These are phyloP conservation scores for Leptoxyphium fumago DNA, from an alignment of 2,329 filamentous ascomycete species.

Conservation along the genomic window DNA sequence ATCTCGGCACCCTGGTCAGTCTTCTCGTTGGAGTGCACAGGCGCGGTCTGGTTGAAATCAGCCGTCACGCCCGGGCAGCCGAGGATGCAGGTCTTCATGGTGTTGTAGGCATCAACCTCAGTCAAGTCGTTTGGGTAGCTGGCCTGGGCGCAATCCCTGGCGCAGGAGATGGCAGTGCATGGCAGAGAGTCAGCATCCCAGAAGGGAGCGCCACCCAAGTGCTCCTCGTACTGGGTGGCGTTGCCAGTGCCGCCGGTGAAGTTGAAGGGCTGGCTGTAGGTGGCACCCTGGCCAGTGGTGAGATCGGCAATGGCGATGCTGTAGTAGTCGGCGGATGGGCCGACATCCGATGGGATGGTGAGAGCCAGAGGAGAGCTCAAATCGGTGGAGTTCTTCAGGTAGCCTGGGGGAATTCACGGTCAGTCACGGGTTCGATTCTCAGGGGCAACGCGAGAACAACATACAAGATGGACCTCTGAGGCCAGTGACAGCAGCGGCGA, in stretches of 20 bases:
- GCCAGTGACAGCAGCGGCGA: conserved; percentile 19
- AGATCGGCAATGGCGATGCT: conserved; percentile 16
- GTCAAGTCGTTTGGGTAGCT: conserved; percentile 15
- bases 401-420: conserved; percentile 9
- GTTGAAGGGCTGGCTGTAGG: conserved; percentile 15
- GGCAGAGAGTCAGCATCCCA: conserved; percentile 16
- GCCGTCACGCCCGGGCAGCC: conserved; percentile 14
- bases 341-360: conserved; percentile 18
- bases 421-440: neutral
- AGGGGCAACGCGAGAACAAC: neutral
- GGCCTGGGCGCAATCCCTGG: conserved; percentile 14
- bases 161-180: conserved; percentile 15
- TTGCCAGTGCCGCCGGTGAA: conserved; percentile 14
- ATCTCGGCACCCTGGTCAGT: conserved; percentile 2
- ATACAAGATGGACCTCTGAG: conserved; percentile 19
- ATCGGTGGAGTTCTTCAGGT: conserved; percentile 19
- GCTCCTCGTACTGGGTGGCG: conserved; percentile 16
- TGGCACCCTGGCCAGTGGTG: conserved; percentile 9
- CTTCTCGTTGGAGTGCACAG: neutral
- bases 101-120: conserved; percentile 10
- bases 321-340: conserved; percentile 18
- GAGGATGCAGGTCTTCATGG: conserved; percentile 16
- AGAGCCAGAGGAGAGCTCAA: conserved; percentile 15
- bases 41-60: conserved; percentile 3
- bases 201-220: conserved; percentile 15